Evolutionary conservation across 495 filamentous ascomycete genomes (phyloP), one percentile per base, ranked within the genome.

Genomic region (Pyronema domesticum): DNA sequence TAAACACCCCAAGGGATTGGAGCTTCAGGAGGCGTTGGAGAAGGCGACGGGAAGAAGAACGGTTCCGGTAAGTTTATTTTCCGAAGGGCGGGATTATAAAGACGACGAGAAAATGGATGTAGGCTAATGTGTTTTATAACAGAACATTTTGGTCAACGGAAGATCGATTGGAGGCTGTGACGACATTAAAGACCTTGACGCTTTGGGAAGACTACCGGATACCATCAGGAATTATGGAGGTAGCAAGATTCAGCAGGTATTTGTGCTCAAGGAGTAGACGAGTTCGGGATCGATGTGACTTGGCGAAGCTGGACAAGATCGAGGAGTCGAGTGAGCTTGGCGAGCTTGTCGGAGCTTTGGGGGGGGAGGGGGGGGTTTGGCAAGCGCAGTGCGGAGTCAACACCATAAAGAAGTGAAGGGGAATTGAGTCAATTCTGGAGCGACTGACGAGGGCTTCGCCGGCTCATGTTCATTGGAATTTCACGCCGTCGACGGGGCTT

Each of bases 91-190:
- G 13, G 23, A 30, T 5, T 5, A 47, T 1, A 10, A 19, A 3
- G 45, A n/a, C 3, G 13, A 19, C 5, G 6, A 10, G 17, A 19
- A 1, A 19, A 3, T 2, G 11, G 30, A 50, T 35, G 6, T 35
- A 34, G 47, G 30, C 19, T 34, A 13, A 36, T 50, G 45, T 10
- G 14, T 14, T 15, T 15, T 47, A 17, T 23, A 43, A 23, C 13
- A 55, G 2, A 98, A 98, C 62, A 73, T 98, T 33, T 71, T 98
- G 53, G 76, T 98, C 45, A 84, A 81, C 61, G 91, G 85, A 4
- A 79, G 80, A 66, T 91, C 83, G 62, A 88, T 96, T 58, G 91
- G 91, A 23, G 91, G 91, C 30, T 80, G 86, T 44, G 89, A 95
- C 62, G 86, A 95, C 36, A 76, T 96, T 55, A 75, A 77, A 39